These are phyloP conservation scores for Xanthoparmelia taractica DNA, from an alignment of 495 filamentous ascomycete species.

Conservation along the genomic window DNA sequence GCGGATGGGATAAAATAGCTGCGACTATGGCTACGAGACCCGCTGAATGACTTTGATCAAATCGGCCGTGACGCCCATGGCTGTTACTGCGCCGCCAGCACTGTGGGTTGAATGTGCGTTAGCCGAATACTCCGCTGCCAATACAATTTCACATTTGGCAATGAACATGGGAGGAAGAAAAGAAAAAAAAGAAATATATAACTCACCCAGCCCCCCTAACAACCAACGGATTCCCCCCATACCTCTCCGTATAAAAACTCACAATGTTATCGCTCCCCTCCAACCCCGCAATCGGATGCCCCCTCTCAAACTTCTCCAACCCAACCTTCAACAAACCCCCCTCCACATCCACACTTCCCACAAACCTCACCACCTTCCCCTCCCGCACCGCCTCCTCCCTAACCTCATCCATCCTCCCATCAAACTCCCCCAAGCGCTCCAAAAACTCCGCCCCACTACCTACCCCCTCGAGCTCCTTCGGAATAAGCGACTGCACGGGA, in stretches of 20 bases:
- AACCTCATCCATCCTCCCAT: conserved; percentile 71
- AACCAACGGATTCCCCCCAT: conserved; percentile 80
- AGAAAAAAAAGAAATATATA: not conserved
- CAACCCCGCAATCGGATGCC: conserved; percentile 79
- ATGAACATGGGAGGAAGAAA: not conserved
- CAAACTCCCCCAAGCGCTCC: conserved; percentile 63
- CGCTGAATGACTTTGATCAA: conserved; percentile 71
- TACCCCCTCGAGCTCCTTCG: conserved; percentile 66
- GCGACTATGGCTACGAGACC: too few relatives aligned
- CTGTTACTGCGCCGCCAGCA: conserved; percentile 89
- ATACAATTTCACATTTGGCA: too few relatives aligned
- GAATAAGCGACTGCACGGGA: conserved; percentile 86
- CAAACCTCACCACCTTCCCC: conserved; percentile 88
- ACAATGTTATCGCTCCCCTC: conserved; percentile 98
- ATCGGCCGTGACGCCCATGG: conserved; percentile 90
- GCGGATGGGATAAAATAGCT: too few relatives aligned
- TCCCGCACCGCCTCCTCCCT: conserved; percentile 70
- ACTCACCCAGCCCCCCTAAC: conserved; percentile 79
- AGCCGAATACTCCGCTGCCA: not conserved
- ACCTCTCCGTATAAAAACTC: conserved; percentile 92
- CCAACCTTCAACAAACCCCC: conserved; percentile 76
- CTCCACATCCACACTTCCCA: conserved; percentile 81
- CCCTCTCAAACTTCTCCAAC: conserved; percentile 74
- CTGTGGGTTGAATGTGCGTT: conserved; percentile 22
- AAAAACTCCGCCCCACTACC: conserved; percentile 76